phyloP scores from a whole-genome alignment of 2,329 filamentous ascomycete genomes.

The Clarireedia hainanense region DNA sequence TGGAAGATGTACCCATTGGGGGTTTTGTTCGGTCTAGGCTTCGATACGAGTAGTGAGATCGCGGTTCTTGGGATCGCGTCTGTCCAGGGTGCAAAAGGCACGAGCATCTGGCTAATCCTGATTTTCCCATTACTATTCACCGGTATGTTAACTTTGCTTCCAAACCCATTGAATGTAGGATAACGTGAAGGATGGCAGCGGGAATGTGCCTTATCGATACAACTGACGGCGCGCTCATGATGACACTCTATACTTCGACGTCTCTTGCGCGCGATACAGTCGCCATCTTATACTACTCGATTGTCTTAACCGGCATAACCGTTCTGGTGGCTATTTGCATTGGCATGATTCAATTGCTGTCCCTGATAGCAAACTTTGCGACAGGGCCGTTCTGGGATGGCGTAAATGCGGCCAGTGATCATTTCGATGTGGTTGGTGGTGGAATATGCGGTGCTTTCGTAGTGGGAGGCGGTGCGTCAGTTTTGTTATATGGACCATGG shows the following conservation, averaged over 20 bases:
- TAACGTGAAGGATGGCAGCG: conserved; percentile 37
- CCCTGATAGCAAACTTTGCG: conserved; percentile 67
- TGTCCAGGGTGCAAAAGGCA: conserved; percentile 77
- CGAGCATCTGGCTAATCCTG: conserved; percentile 86
- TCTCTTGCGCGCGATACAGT: conserved; percentile 71
- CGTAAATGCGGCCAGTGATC: conserved; percentile 64
- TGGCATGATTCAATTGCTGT: conserved; percentile 76
- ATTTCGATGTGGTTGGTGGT: conserved; percentile 81
- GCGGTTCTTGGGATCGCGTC: conserved; percentile 85
- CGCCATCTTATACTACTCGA: conserved; percentile 89
- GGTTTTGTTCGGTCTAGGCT: conserved; percentile 82
- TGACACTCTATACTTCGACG: conserved; percentile 80
- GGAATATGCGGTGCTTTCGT: conserved; percentile 81
- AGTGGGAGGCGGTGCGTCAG: conserved; percentile 52
- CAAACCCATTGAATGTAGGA: not conserved
- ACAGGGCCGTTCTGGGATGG: conserved; percentile 85
- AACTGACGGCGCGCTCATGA: conserved; percentile 88
- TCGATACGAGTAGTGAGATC: conserved; percentile 92
- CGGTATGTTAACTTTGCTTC: conserved; percentile 37
- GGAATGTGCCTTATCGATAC: conserved; percentile 96
- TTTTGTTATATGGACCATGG: conserved; percentile 78
- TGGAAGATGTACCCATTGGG: conserved; percentile 98
- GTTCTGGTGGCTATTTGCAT: conserved; percentile 50
- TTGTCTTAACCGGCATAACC: conserved; percentile 29
- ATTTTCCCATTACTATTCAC: conserved; percentile 90